Conservation (phyloP, 257 asterid species). For the Hygrophila difformis region DNA sequence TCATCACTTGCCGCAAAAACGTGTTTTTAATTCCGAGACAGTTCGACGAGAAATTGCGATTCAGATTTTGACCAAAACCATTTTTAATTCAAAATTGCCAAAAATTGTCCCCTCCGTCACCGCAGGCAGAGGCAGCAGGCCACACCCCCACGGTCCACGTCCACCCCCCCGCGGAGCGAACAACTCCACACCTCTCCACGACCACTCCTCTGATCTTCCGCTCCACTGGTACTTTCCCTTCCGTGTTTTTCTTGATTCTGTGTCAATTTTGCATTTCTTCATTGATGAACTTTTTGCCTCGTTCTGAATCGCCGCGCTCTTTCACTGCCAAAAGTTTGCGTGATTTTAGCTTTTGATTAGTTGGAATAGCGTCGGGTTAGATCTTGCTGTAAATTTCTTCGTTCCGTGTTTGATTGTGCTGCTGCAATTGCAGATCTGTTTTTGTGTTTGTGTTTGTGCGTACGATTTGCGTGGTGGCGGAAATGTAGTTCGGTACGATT, state of each 20-base stretch:
- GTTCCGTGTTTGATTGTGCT: constrained; percentile 12
- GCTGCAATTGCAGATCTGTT: constrained; percentile 18
- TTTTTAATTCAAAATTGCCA: constrained; percentile 11
- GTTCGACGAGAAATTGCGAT: constrained; percentile 9
- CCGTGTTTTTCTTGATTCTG: constrained; percentile 14
- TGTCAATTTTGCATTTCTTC: constrained; percentile 7
- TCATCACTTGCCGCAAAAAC: constrained; percentile 14
- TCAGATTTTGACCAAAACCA: constrained; percentile 14
- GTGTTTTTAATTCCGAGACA: constrained; percentile 13
- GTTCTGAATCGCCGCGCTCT: constrained; percentile 8
- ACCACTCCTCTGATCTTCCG: constrained; percentile 20
- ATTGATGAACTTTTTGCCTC: constrained; percentile 10
- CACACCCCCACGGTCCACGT: too few species aligned
- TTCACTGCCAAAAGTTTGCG: constrained; percentile 11
- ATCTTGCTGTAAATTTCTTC: constrained; percentile 19
- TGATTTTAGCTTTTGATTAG: constrained; percentile 11
- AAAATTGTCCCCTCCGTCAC: constrained; percentile 25
- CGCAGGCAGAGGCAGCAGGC: constrained; percentile 28
- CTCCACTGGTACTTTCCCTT: constrained; percentile 18
- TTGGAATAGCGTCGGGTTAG: constrained; percentile 11
- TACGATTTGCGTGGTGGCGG: constrained; percentile 9
- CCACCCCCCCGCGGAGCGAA: constrained; percentile 27
- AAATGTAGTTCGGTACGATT: constrained; percentile 19
- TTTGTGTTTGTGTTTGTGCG: not conserved
- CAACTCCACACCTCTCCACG: constrained; percentile 9